Evolutionary conservation across 495 filamentous ascomycete species (phyloP).

Genomic region (Thozetella sp.): DNA sequence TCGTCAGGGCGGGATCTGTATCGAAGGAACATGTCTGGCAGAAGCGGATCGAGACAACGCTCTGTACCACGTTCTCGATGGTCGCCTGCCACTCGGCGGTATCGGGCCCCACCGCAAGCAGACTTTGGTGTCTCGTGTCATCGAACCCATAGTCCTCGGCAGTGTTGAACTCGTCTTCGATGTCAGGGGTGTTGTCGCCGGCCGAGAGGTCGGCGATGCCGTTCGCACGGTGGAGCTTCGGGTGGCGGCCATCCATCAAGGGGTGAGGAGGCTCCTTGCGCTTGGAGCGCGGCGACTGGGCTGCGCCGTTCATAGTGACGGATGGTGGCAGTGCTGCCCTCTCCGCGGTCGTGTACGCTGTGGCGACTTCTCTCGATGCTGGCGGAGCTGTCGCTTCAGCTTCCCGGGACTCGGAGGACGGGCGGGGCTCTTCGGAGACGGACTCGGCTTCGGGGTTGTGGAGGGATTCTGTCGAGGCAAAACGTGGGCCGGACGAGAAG

Average conservation of each 20-base stretch:
- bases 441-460: neutral
- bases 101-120: slow-evolving; percentile 64
- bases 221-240: slow-evolving; percentile 53
- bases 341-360: neutral
- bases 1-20: slow-evolving; percentile 88
- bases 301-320: slow-evolving; percentile 40
- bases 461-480: neutral
- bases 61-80: slow-evolving; percentile 89
- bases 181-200: slow-evolving; percentile 47
- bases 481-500: neutral
- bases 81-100: slow-evolving; percentile 97
- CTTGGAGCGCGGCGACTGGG: slow-evolving; percentile 41
- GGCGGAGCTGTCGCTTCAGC: neutral
- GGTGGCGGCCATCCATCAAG: slow-evolving; percentile 38
- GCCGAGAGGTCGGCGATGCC: slow-evolving; percentile 39
- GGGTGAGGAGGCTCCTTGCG: slow-evolving; percentile 45
- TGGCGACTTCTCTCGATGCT: neutral
- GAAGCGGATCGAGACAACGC: slow-evolving; percentile 96
- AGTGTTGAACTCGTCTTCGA: slow-evolving; percentile 32
- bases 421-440: neutral
- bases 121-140: slow-evolving; percentile 28
- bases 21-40: slow-evolving; percentile 99
- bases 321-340: slow-evolving; percentile 4
- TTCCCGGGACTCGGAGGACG: neutral
- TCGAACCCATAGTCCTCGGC: slow-evolving; percentile 37